Conservation (phyloP, 2,329 filamentous ascomycete species). For the Hymenoscyphus albidus region DNA sequence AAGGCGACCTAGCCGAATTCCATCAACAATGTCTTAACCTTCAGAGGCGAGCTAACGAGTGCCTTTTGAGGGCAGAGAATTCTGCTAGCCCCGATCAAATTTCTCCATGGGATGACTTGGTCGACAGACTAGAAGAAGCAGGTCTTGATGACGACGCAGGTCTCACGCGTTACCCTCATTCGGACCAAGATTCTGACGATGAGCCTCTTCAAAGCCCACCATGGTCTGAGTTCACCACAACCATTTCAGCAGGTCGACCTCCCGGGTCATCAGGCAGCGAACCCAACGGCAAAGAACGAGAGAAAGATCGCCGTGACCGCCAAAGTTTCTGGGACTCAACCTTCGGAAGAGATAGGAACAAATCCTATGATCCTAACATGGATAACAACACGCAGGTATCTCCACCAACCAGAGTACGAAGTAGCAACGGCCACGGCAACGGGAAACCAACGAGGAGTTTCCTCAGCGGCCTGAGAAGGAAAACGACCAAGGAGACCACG, state of each 20-base stretch:
- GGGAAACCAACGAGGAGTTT: constrained; percentile 31
- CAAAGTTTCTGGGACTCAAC: constrained; percentile 35
- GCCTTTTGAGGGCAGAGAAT: constrained; percentile 31
- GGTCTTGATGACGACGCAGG: constrained; percentile 16
- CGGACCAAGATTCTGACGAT: constrained; percentile 16
- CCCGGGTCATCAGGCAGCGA: constrained; percentile 27
- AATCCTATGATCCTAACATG: constrained; percentile 19
- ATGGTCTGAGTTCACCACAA: constrained; percentile 12
- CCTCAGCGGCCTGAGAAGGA: constrained; percentile 28
- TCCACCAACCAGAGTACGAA: constrained; percentile 22
- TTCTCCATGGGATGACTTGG: constrained; percentile 31
- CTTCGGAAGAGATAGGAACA: constrained; percentile 33
- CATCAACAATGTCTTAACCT: constrained; percentile 32
- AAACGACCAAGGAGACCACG: constrained; percentile 14
- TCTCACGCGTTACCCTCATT: constrained; percentile 4
- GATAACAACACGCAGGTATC: constrained; percentile 12
- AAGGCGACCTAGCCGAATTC: constrained; percentile 34
- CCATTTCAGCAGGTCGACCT: constrained; percentile 10
- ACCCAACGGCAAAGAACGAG: constrained; percentile 18
- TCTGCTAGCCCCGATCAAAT: constrained; percentile 26
- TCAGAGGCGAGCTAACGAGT: constrained; percentile 34
- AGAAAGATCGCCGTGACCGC: constrained; percentile 17
- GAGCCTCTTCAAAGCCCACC: constrained; percentile 17
- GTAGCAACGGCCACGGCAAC: constrained; percentile 28
- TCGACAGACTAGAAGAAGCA: constrained; percentile 25